phyloP scores from a whole-genome alignment of 139 green algal species.

The Parachlorella kessleri region DNA sequence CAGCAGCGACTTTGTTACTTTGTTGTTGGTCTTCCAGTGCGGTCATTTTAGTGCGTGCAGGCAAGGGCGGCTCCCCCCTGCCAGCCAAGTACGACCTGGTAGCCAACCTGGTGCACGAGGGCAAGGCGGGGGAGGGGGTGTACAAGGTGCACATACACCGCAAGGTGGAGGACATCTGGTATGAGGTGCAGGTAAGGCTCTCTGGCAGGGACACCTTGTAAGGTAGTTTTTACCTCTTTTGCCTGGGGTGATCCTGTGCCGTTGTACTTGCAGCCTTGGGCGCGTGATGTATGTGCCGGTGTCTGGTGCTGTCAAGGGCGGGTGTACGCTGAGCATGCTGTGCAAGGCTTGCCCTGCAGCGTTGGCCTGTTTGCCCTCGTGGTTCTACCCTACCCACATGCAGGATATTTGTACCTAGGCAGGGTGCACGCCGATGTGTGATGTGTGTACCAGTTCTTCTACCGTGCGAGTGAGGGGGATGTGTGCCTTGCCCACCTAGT shows the following conservation, averaged over 20 bases:
- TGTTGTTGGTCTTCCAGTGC: too few relatives aligned
- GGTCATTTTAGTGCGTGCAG: constrained; percentile 8
- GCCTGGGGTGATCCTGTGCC: neutral
- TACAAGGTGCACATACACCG: constrained; percentile 87
- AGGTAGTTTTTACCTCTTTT: too few relatives aligned
- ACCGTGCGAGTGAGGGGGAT: too few relatives aligned
- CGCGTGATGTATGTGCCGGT: neutral
- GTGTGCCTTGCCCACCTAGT: too few relatives aligned
- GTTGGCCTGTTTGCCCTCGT: too few relatives aligned
- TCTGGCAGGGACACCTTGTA: neutral
- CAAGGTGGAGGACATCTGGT: constrained; percentile 75
- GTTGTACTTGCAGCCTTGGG: neutral
- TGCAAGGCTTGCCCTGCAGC: too few relatives aligned
- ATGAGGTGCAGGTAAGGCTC: constrained; percentile 68
- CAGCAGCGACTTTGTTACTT: too few relatives aligned
- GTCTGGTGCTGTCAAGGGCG: neutral
- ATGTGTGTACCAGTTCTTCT: too few relatives aligned
- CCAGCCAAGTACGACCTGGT: constrained; percentile 85
- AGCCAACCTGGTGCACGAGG: constrained; percentile 89
- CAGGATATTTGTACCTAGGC: too few relatives aligned
- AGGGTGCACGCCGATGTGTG: too few relatives aligned
- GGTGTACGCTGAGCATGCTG: neutral
- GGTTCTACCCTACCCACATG: too few relatives aligned
- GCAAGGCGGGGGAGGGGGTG: constrained; percentile 60
- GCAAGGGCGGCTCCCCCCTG: neutral